Conservation (phyloP, 192 early-diverging fungal species). For the Podila epicladia region DNA sequence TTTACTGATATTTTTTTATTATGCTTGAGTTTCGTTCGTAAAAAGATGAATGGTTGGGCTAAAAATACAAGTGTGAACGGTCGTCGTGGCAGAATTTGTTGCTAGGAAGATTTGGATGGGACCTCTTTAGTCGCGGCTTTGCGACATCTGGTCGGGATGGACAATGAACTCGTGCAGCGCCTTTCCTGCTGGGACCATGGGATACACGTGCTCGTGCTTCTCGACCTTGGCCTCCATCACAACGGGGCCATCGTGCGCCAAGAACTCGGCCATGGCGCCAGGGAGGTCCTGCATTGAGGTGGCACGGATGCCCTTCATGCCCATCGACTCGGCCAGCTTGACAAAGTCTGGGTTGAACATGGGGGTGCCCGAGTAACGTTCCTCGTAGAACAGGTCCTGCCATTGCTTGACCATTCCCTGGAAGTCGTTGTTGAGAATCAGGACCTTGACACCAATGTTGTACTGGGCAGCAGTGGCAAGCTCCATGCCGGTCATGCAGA, state of each 20-base stretch:
- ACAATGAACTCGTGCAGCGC: slow-evolving; percentile 90
- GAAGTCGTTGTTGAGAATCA: slow-evolving; percentile 99
- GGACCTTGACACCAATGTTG: slow-evolving; percentile 96
- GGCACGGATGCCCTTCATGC: slow-evolving; percentile 87
- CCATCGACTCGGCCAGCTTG: slow-evolving; percentile 96
- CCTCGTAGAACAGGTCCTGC: slow-evolving; percentile 98
- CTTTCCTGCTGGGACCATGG: slow-evolving; percentile 97
- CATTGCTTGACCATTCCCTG: slow-evolving; percentile 98
- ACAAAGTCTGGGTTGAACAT: slow-evolving; percentile 99
- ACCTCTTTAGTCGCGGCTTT: slow-evolving; percentile 17
- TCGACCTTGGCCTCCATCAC: slow-evolving; percentile 91
- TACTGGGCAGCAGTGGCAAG: slow-evolving; percentile 97
- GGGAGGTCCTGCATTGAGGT: slow-evolving; percentile 87
- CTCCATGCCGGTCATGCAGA: slow-evolving; percentile 99
- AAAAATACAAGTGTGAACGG: background rate
- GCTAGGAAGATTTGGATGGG: no score
- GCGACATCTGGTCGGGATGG: slow-evolving; percentile 50
- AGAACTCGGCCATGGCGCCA: slow-evolving; percentile 88
- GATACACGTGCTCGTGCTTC: slow-evolving; percentile 94
- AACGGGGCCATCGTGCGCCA: slow-evolving; percentile 86
- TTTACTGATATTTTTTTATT: no score
- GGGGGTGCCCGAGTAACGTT: slow-evolving; percentile 92
- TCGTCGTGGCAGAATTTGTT: no score
- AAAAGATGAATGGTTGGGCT: background rate
- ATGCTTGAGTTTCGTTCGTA: background rate